Conservation (phyloP, 805 yeast species). For the Metschnikowia cubensis region DNA sequence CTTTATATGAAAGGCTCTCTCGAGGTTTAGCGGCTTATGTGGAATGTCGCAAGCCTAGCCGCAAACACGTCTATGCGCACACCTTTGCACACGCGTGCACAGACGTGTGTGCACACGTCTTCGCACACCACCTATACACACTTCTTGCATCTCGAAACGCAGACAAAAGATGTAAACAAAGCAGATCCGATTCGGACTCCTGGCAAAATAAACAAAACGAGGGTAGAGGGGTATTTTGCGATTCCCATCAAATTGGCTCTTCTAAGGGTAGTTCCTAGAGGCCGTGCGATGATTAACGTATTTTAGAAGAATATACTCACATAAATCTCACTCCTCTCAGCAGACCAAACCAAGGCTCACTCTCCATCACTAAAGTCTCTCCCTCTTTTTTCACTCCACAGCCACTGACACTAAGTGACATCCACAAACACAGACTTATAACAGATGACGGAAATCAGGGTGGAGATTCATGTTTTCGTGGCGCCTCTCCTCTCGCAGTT, state of each 20-base stretch:
- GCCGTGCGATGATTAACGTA: neutral
- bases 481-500: slow-evolving; percentile 47
- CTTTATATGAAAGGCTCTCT: neutral
- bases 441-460: slow-evolving; percentile 11
- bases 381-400: neutral
- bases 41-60: neutral
- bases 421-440: neutral
- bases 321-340: too few relatives aligned
- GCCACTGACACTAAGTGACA: neutral
- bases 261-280: neutral
- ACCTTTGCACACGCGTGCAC: neutral
- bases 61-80: neutral
- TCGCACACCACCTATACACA: neutral
- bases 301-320: neutral
- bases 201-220: neutral
- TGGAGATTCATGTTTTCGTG: slow-evolving; percentile 33
- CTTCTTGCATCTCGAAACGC: neutral
- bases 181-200: neutral
- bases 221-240: neutral
- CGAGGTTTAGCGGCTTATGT: neutral
- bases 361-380: too few relatives aligned
- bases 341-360: too few relatives aligned
- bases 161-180: neutral
- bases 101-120: neutral
- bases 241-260: neutral